phyloP scores from a whole-genome alignment of 1,139 yeast species.

The Protomyces arabidopsidicola region DNA sequence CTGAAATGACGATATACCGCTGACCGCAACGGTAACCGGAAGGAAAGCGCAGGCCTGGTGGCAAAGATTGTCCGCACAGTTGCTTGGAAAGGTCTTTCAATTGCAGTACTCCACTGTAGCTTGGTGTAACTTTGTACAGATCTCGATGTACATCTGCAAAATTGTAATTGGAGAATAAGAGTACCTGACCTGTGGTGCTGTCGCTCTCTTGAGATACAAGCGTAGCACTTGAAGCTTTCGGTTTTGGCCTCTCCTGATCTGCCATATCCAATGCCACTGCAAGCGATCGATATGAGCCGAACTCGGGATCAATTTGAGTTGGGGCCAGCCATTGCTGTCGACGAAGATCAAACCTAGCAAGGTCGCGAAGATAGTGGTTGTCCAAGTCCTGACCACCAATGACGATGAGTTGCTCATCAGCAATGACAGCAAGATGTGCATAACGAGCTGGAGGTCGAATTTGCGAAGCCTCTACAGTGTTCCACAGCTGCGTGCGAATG shows the following conservation, averaged over 20 bases:
- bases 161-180: slow-evolving; percentile 32
- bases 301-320: slow-evolving; percentile 25
- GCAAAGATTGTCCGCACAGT: slow-evolving; percentile 22
- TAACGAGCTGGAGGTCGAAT: slow-evolving; percentile 30
- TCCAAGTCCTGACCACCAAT: slow-evolving; percentile 34
- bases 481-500: slow-evolving; percentile 25
- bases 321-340: slow-evolving; percentile 28
- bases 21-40: slow-evolving; percentile 31
- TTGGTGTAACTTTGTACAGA: slow-evolving; percentile 1
- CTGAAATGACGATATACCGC: slow-evolving; percentile 32
- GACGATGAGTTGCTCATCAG: slow-evolving; percentile 29
- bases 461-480: background rate
- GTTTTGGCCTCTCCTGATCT: background rate
- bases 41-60: slow-evolving; percentile 35
- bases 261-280: slow-evolving; percentile 1
- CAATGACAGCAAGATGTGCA: slow-evolving; percentile 33
- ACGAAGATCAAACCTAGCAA: slow-evolving; percentile 29
- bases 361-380: slow-evolving; percentile 31
- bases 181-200: background rate
- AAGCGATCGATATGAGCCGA: slow-evolving; percentile 33
- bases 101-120: background rate
- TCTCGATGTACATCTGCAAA: slow-evolving; percentile 24
- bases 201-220: background rate
- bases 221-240: background rate
- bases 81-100: slow-evolving; percentile 8